A percentile compares a stretch with the other conserved stretches of the same genome.
Conservation (phyloP, 1,284 basidiomycete species). For the Malassezia psittaci region DNA sequence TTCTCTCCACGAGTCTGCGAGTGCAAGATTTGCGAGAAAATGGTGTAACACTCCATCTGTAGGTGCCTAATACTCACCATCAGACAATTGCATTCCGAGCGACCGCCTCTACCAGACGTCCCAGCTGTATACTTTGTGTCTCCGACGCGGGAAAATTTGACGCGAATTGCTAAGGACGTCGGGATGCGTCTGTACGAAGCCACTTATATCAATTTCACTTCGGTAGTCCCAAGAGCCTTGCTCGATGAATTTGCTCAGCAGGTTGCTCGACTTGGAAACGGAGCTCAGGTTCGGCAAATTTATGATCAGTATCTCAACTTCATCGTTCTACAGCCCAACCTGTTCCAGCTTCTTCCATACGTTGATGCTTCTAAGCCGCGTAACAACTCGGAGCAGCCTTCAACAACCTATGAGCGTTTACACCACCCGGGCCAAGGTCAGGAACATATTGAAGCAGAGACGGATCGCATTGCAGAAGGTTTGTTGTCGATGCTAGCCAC, state of each 20-base stretch:
- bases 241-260: slow-evolving; percentile 86
- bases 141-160: slow-evolving; percentile 75
- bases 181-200: slow-evolving; percentile 80
- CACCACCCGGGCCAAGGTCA: slow-evolving; percentile 87
- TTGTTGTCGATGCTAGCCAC: slow-evolving; percentile 90
- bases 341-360: slow-evolving; percentile 73
- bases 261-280: slow-evolving; percentile 73
- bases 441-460: slow-evolving; percentile 81
- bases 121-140: slow-evolving; percentile 95
- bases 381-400: neutral
- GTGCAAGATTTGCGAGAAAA: slow-evolving; percentile 93
- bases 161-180: slow-evolving; percentile 57
- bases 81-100: slow-evolving; percentile 78
- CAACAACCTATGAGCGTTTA: slow-evolving; percentile 64
- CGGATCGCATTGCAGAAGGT: slow-evolving; percentile 80
- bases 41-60: slow-evolving; percentile 95
- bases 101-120: slow-evolving; percentile 85
- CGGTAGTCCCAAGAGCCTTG: slow-evolving; percentile 71
- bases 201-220: slow-evolving; percentile 90
- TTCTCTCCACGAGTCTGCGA: slow-evolving; percentile 82
- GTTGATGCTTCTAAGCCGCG: slow-evolving; percentile 34
- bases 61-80: slow-evolving; percentile 44
- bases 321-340: slow-evolving; percentile 81
- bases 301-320: slow-evolving; percentile 81
- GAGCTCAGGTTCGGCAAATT: slow-evolving; percentile 52